A percentile compares a stretch with the other conserved stretches of the same genome.
These are phyloP conservation scores for Larix kaempferi DNA, from an alignment of 75 land plant genomes.

Conservation along the genomic window DNA sequence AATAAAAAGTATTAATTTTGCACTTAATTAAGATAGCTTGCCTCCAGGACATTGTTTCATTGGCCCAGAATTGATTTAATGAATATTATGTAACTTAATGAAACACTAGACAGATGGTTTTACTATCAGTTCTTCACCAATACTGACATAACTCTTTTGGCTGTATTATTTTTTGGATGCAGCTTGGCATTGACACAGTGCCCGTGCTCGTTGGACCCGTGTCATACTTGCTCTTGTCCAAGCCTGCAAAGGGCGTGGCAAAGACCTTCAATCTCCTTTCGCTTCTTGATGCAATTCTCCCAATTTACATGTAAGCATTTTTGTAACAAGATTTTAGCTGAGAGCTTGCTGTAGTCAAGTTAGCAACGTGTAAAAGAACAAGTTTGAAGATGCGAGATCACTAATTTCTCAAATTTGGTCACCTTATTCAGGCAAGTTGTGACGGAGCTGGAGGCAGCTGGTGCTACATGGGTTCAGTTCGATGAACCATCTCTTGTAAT, in stretches of 20 bases:
- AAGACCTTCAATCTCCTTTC: constrained; percentile 57
- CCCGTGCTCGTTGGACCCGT: constrained; percentile 79
- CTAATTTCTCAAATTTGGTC: background rate
- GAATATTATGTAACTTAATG: background rate
- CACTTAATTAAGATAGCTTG: background rate
- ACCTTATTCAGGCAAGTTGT: constrained; percentile 57
- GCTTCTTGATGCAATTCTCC: constrained; percentile 49
- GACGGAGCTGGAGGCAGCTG: constrained; percentile 68
- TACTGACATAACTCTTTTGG: background rate
- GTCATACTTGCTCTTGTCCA: constrained; percentile 64
- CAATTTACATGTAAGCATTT: constrained; percentile 62
- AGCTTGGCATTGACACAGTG: constrained; percentile 76
- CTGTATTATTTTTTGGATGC: constrained; percentile 6
- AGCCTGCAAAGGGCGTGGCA: constrained; percentile 66
- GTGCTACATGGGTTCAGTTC: constrained; percentile 75
- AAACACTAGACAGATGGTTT: background rate
- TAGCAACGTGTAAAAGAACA: background rate
- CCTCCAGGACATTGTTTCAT: background rate
- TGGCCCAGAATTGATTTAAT: background rate
- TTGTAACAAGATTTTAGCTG: background rate
- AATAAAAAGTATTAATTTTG: background rate
- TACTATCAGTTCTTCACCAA: background rate
- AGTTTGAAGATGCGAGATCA: background rate
- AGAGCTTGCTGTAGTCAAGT: background rate
- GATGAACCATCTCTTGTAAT: constrained; percentile 81